Percentiles rank a stretch among this genome's conserved stretches.
These are phyloP conservation scores for Lentinula sp. DNA, from an alignment of 768 basidiomycete species.

Conservation along the genomic window DNA sequence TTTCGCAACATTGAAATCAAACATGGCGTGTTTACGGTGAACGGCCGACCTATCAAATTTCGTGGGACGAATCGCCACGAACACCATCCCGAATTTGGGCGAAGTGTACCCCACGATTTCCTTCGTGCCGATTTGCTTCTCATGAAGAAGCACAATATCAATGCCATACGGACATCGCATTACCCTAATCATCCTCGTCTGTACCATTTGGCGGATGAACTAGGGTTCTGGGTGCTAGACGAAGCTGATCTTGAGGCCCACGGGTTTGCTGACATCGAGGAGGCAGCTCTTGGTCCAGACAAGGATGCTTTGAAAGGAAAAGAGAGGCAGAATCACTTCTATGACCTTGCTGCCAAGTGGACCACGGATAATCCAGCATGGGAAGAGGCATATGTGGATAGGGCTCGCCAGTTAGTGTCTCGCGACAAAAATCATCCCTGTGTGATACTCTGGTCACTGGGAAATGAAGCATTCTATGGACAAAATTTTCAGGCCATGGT, in stretches of 20 bases:
- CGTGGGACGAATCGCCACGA: constrained; percentile 10
- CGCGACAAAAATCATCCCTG: constrained; percentile 9
- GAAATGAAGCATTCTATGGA: constrained; percentile 9
- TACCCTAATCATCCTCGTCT: constrained; percentile 8
- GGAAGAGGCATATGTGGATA: constrained; percentile 10
- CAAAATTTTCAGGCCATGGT: constrained; percentile 8
- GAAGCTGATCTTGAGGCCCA: constrained; percentile 10
- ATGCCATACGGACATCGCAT: constrained; percentile 8
- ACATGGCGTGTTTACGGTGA: constrained; percentile 3
- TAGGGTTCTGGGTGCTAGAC: constrained; percentile 10
- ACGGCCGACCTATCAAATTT: constrained; percentile 6
- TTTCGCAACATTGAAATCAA: background rate
- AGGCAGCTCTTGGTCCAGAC: constrained; percentile 1
- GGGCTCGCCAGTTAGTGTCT: constrained; percentile 5
- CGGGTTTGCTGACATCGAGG: constrained; percentile 8
- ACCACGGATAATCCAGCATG: constrained; percentile 9
- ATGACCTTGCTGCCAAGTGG: constrained; percentile 7
- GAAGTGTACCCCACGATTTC: constrained; percentile 6
- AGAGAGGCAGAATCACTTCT: constrained; percentile 3
- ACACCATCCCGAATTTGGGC: constrained; percentile 6
- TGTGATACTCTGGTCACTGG: constrained; percentile 7
- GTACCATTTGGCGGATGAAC: constrained; percentile 7
- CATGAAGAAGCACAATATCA: constrained; percentile 9
- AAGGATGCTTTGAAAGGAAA: background rate
- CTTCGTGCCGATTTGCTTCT: constrained; percentile 5